A percentile compares a stretch with the other conserved stretches of the same genome.
Conservation (phyloP, 1,284 basidiomycete genomes). For the Malassezia pachydermatis region DNA sequence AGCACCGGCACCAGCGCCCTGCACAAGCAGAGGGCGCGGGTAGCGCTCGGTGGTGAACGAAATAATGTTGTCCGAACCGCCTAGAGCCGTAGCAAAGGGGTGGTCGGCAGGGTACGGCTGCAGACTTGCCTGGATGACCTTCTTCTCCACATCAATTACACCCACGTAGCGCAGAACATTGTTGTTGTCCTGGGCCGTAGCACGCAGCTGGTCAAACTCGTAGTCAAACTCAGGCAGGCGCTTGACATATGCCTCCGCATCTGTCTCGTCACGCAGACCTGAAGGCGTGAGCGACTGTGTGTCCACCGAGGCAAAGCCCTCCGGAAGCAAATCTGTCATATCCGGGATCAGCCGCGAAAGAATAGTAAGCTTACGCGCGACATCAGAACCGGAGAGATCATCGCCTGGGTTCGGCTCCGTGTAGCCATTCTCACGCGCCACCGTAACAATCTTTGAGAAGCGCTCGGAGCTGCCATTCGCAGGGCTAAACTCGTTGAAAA, state of each 20-base stretch:
- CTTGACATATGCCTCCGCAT: constrained; percentile 60
- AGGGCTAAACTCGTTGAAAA: constrained; percentile 80
- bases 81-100: constrained; percentile 86
- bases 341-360: constrained; percentile 58
- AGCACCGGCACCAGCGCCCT: constrained; percentile 89
- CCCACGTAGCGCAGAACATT: constrained; percentile 87
- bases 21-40: constrained; percentile 64
- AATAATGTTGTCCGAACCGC: constrained; percentile 94
- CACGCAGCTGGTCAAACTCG: constrained; percentile 65
- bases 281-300: constrained; percentile 77
- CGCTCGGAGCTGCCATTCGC: constrained; percentile 50
- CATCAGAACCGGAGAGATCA: constrained; percentile 90
- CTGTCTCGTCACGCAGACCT: constrained; percentile 57
- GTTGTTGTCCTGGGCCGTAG: constrained; percentile 65
- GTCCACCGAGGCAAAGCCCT: constrained; percentile 68
- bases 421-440: constrained; percentile 85
- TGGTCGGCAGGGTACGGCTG: constrained; percentile 81
- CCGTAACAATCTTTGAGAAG: constrained; percentile 80
- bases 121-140: constrained; percentile 71
- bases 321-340: constrained; percentile 50
- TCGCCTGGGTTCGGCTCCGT: constrained; percentile 98
- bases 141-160: constrained; percentile 70
- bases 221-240: constrained; percentile 74
- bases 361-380: constrained; percentile 92
- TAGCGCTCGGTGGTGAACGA: constrained; percentile 84